Base-by-base conservation (phyloP, 2,329 filamentous ascomycete species). In the Paecilomyces niveus region DNA sequence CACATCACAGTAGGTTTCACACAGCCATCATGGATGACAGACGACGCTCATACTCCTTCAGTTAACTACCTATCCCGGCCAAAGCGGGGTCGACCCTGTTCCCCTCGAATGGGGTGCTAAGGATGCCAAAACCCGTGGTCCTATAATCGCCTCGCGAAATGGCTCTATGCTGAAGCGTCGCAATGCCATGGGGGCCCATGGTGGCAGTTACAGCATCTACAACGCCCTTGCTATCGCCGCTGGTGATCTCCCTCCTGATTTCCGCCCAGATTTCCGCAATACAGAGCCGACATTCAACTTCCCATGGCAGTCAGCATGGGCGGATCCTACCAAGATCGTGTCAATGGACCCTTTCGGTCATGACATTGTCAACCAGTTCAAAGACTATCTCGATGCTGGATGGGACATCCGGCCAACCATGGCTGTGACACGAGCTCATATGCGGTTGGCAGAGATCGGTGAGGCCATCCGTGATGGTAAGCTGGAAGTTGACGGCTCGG, bases 271-370 rank as follows among this genome's bases (percentile, higher is more conserved):
- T 70, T 87, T 89, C 72, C 88, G 87, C 62, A 90, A 97, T 74
- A 96, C 92, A 9, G 90, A 97, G 73, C 94, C 94, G 11, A 92
- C 92, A n/a, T 90, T 86, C 22, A 85, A 88, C 56, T 90, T 97
- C 70, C 92, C 92, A 0, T 92, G 90, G 7, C 96, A 96, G 67
- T 87, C 90, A 7, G 86, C 94, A 76, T 99, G 93, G 93, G 84
- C 83, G 26, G 90, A 96, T 70, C 85, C 84, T 68, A 91, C 90
- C 74, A 97, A 97, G 80, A 97, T 99, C 62, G 93, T 97, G 13
- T 90, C 93, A 18, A 96, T 99, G 91, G 94, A 97, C 71, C 93
- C 93, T 0, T 90, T 89, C 73, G 93, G 94, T 6, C 94, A 97
- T 77, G 79, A 96, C 60, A 76, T 95, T 49, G 96, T 88, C 78